Conservation (phyloP, 495 filamentous ascomycete species). For the Aspergillus ostianus region DNA sequence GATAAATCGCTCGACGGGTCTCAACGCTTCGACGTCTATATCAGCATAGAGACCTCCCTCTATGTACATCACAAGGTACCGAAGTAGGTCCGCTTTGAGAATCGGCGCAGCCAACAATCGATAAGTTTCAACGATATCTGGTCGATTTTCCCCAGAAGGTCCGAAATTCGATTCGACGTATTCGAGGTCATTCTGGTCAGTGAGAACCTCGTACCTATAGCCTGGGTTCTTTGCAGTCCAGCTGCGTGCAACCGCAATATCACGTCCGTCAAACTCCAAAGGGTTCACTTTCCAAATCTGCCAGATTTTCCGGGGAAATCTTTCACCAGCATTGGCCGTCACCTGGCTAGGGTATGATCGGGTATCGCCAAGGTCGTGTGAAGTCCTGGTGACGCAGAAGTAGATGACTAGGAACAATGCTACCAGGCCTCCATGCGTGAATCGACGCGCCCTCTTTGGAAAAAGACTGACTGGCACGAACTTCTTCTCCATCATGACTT, state of each 20-base stretch:
- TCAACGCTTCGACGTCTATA: constrained; percentile 49
- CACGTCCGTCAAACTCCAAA: constrained; percentile 54
- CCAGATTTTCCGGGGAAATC: constrained; percentile 59
- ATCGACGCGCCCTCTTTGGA: constrained; percentile 22
- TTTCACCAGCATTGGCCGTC: background rate
- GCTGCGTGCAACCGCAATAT: constrained; percentile 49
- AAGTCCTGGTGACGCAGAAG: constrained; percentile 22
- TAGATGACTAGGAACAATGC: constrained; percentile 41
- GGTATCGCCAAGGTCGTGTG: constrained; percentile 16
- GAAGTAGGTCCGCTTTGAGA: constrained; percentile 54
- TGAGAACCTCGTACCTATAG: constrained; percentile 63
- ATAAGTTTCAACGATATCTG: constrained; percentile 60
- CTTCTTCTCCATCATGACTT: too few relatives aligned
- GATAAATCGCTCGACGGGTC: constrained; percentile 44
- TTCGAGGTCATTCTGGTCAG: constrained; percentile 56
- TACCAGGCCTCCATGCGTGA: constrained; percentile 23
- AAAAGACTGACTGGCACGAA: too few relatives aligned
- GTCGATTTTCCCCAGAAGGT: constrained; percentile 54
- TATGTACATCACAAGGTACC: constrained; percentile 53
- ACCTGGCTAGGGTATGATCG: constrained; percentile 19
- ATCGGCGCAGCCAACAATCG: constrained; percentile 54
- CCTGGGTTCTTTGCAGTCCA: constrained; percentile 59
- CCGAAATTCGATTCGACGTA: constrained; percentile 62
- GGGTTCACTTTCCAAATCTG: constrained; percentile 66
- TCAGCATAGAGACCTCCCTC: constrained; percentile 52